Base-by-base conservation (phyloP, 371 early-diverging fungal species). In the Lichtheimia ornata region DNA sequence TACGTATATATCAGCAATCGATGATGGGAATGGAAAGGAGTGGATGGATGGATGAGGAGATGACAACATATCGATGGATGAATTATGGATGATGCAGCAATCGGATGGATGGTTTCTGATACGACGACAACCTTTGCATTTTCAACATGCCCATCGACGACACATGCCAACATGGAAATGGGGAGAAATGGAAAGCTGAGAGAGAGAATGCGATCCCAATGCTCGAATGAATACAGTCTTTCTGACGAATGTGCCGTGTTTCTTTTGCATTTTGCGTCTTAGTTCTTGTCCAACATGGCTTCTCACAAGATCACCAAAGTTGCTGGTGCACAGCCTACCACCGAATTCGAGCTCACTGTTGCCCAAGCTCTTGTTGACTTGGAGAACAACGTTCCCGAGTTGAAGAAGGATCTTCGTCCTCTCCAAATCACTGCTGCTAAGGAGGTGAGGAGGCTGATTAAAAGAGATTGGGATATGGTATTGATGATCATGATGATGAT, bases 351-450 rank as follows among this genome's bases (percentile, higher is more conserved):
- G 84, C 87, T 94, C 73, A 84, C 90, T 77, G 91, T 98, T 75
- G 97, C 96, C 76, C 95, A 96, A 82, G 92, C 95, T 76, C 88
- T 98, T 72, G 81, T 90, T 81, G 97, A 98, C 77, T 87, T 97
- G 70, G 96, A 97, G 87, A 85, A 90, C 76, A 92, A 89, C 85
- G 91, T 91, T 72, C 83, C 93, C 64, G 97, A 97, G 78, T 88
- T 97, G 79, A 96, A 94, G 91, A 91, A 90, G 82, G 97, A 97
- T 63, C 87, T 97, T 65, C 86, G 93, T 70, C 90, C 93, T 63
- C 90, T 98, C 72, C 93, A 94, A 78, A 91, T 98, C 85, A 78
- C 88, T 74, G 80, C 88, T 65, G 98, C 95, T 82, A 96, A 96
- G 91, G 97, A 97, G 87, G 96, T 63, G 50, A 56, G 22, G 9